These are phyloP conservation scores for Allantophomopsis cytisporea DNA, from an alignment of 2,329 filamentous ascomycete genomes.

Conservation along the genomic window DNA sequence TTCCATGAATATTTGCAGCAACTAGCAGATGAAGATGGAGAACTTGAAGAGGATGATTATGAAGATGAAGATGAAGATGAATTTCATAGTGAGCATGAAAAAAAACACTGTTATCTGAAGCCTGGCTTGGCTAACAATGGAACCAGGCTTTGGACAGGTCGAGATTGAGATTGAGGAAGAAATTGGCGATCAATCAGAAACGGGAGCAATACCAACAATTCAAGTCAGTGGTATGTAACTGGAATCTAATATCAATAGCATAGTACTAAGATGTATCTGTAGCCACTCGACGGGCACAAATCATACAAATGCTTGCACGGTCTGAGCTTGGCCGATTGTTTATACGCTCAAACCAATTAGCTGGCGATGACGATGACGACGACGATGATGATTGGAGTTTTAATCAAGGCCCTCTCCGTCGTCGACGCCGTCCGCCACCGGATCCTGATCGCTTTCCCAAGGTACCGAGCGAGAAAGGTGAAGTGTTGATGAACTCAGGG, in stretches of 20 bases:
- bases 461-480: constrained; percentile 67
- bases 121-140: too few species aligned
- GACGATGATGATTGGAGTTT: constrained; percentile 9
- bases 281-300: background rate
- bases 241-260: background rate
- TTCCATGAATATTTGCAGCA: constrained; percentile 11
- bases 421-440: constrained; percentile 25
- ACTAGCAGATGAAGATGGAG: background rate
- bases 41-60: constrained; percentile 18
- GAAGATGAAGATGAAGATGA: constrained; percentile 10
- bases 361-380: constrained; percentile 6
- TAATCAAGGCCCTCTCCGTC: constrained; percentile 24
- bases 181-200: constrained; percentile 21
- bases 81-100: constrained; percentile 1
- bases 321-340: constrained; percentile 1
- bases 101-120: background rate
- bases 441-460: constrained; percentile 59
- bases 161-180: constrained; percentile 20
- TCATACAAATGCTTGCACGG: constrained; percentile 1
- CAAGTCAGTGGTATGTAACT: constrained; percentile 20
- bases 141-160: constrained; percentile 5
- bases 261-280: background rate
- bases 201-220: constrained; percentile 19
- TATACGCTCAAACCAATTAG: constrained; percentile 4
- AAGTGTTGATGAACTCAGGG: constrained; percentile 69